Percentiles rank a stretch among this genome's conserved stretches.
These are phyloP conservation scores for Roridomyces roridus DNA, from an alignment of 768 basidiomycete genomes.

Conservation along the genomic window DNA sequence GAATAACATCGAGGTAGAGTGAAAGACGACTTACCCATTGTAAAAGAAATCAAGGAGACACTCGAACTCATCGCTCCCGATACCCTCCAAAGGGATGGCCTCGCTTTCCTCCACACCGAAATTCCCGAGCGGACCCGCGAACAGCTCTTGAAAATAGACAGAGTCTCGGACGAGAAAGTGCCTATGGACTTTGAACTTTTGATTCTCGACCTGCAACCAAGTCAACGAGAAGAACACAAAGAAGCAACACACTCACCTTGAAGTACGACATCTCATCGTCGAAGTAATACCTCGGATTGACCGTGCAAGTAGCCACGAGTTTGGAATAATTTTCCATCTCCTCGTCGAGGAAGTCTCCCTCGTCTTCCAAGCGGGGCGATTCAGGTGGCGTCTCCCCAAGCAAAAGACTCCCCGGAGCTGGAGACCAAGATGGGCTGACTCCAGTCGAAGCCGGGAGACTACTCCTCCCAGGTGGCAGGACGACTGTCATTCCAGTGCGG, in stretches of 20 bases:
- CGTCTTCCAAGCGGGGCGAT: constrained; percentile 1
- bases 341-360: constrained; percentile 14
- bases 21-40: constrained; percentile 12
- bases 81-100: constrained; percentile 20
- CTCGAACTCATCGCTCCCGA: constrained; percentile 21
- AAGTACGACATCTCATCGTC: constrained; percentile 24
- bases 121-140: constrained; percentile 22
- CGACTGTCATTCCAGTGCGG: constrained; percentile 18
- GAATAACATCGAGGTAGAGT: background rate
- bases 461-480: constrained; percentile 4
- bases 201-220: constrained; percentile 22
- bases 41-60: constrained; percentile 27
- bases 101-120: constrained; percentile 17
- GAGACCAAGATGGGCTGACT: constrained; percentile 24
- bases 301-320: background rate
- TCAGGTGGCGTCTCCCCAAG: constrained; percentile 9
- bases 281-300: constrained; percentile 26
- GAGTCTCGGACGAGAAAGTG: constrained; percentile 29
- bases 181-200: constrained; percentile 27
- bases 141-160: constrained; percentile 27
- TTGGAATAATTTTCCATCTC: constrained; percentile 11
- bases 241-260: background rate
- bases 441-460: constrained; percentile 19
- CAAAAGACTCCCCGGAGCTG: constrained; percentile 20
- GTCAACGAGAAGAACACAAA: background rate